phyloP scores from a whole-genome alignment of 2,329 filamentous ascomycete genomes.

The Cryphonectria radicalis region DNA sequence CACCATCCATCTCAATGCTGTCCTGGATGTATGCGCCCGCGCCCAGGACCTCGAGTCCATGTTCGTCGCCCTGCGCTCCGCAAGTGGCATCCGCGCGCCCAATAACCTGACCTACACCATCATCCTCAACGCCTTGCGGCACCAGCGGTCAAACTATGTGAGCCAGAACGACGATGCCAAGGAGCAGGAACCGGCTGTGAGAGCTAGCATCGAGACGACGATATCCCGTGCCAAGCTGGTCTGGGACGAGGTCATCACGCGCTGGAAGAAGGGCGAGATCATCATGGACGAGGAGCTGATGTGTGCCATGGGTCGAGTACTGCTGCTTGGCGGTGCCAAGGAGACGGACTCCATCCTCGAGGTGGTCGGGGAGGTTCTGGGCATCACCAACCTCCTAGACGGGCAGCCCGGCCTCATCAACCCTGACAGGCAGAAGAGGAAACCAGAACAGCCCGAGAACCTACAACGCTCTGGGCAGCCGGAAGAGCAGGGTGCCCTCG shows the following conservation, averaged over 20 bases:
- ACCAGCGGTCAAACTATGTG: conserved; percentile 43
- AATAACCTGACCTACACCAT: conserved; percentile 78
- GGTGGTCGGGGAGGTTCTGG: conserved; percentile 82
- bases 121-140: conserved; percentile 76
- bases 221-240: conserved; percentile 72
- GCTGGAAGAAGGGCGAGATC: conserved; percentile 74
- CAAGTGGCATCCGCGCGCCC: conserved; percentile 69
- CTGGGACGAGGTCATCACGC: conserved; percentile 79
- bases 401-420: conserved; percentile 15
- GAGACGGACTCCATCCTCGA: conserved; percentile 75
- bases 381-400: conserved; percentile 61
- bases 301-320: conserved; percentile 76
- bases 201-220: conserved; percentile 46
- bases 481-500: not conserved
- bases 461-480: not conserved
- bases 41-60: conserved; percentile 78
- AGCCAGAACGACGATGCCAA: conserved; percentile 34
- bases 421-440: conserved; percentile 14
- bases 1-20: conserved; percentile 84
- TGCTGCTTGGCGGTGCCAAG: conserved; percentile 66
- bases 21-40: conserved; percentile 79
- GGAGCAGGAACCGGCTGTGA: conserved; percentile 38
- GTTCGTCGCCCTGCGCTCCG: conserved; percentile 74
- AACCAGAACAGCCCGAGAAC: not conserved
- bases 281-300: conserved; percentile 79